Conservation (phyloP, 768 basidiomycete genomes). For the Mycena latifolia region DNA sequence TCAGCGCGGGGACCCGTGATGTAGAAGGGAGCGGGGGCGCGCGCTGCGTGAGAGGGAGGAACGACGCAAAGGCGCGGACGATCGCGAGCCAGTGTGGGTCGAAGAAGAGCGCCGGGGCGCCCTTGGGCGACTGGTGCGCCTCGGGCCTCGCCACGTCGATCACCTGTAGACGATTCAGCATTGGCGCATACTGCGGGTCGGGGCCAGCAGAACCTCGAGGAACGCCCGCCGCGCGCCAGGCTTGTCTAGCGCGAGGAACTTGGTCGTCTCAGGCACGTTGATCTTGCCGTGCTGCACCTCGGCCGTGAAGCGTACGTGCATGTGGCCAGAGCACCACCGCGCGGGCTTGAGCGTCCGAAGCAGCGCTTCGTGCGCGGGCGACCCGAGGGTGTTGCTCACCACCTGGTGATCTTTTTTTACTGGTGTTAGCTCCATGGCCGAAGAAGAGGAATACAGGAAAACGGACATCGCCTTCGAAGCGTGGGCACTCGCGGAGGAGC, state of each 20-base stretch:
- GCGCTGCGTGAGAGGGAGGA: slow-evolving; percentile 63
- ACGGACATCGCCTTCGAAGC: no score
- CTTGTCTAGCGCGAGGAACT: slow-evolving; percentile 93
- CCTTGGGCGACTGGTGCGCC: slow-evolving; percentile 28
- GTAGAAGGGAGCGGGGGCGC: slow-evolving; percentile 63
- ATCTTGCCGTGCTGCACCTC: slow-evolving; percentile 45
- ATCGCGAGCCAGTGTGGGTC: slow-evolving; percentile 97
- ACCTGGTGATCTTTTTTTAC: no score
- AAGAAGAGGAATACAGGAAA: no score
- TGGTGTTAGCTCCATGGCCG: no score
- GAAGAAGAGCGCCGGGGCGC: slow-evolving; percentile 65
- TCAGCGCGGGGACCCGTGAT: slow-evolving; percentile 56
- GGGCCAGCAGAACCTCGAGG: slow-evolving; percentile 79
- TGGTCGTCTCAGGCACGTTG: slow-evolving; percentile 53
- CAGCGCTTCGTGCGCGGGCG: slow-evolving; percentile 72
- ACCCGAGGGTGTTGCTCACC: slow-evolving; percentile 71
- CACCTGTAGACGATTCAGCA: slow-evolving; percentile 64
- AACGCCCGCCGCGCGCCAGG: slow-evolving; percentile 83
- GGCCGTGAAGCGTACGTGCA: slow-evolving; percentile 90
- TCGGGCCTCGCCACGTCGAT: slow-evolving; percentile 66
- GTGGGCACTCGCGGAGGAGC: slow-evolving; percentile 82
- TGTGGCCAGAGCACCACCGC: slow-evolving; percentile 42
- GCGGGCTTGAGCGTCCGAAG: slow-evolving; percentile 66
- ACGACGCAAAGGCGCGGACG: slow-evolving; percentile 86
- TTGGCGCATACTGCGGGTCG: neutral